Conservation (phyloP, 192 early-diverging fungal genomes). For the Entrophospora sp. region DNA sequence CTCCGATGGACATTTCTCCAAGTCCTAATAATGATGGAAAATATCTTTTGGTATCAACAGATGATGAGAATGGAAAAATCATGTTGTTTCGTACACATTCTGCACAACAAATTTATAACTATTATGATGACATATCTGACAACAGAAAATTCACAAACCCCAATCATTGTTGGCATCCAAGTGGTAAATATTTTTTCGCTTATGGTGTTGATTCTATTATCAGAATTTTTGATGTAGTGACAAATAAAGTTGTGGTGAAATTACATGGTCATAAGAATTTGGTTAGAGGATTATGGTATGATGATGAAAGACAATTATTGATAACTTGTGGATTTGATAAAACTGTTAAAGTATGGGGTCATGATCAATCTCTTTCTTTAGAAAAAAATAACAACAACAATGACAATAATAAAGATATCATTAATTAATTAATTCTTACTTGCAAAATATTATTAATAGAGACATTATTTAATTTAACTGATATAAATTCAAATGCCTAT, state of each 20-base stretch:
- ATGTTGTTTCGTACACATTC: slow-evolving; percentile 48
- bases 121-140: slow-evolving; percentile 50
- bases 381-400: no score
- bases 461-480: no score
- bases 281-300: slow-evolving; percentile 44
- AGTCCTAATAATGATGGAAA: slow-evolving; percentile 44
- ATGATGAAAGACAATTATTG: slow-evolving; percentile 34
- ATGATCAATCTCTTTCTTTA: no score
- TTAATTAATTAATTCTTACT: no score
- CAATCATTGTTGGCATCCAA: slow-evolving; percentile 50
- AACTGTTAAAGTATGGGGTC: slow-evolving; percentile 42
- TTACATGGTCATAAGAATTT: slow-evolving; percentile 48
- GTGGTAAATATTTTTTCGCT: slow-evolving; percentile 54
- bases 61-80: slow-evolving; percentile 54
- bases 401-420: no score
- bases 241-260: slow-evolving; percentile 35
- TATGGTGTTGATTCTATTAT: slow-evolving; percentile 54
- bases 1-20: slow-evolving; percentile 55
- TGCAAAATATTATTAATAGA: no score
- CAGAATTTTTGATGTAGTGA: slow-evolving; percentile 40
- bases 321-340: slow-evolving; percentile 56
- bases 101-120: slow-evolving; percentile 46
- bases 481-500: no score
- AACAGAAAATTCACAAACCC: slow-evolving; percentile 62
- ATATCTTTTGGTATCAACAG: slow-evolving; percentile 58